Conservation (phyloP, 306 rosid species). For the Gleditsia sinensis region DNA sequence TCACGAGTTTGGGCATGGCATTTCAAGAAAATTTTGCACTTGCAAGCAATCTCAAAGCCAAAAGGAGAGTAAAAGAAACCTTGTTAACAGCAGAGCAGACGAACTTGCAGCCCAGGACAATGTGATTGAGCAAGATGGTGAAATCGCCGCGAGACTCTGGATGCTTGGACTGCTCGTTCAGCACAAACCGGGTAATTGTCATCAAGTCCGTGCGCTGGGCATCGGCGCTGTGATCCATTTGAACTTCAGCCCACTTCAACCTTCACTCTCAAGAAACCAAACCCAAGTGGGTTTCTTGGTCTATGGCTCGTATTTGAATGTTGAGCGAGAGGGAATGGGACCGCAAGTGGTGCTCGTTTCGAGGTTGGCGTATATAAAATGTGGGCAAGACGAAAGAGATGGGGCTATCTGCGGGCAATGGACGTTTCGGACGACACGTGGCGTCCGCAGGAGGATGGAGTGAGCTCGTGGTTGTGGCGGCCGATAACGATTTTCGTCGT, state of each 20-base stretch:
- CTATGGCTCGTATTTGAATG: background rate
- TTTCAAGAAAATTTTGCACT: background rate
- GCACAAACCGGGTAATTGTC: conserved; percentile 88
- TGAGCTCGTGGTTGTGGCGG: conserved; percentile 42
- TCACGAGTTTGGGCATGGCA: background rate
- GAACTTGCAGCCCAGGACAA: conserved; percentile 96
- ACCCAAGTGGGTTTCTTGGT: background rate
- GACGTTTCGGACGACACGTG: conserved; percentile 47
- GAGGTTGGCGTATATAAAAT: conserved; percentile 32
- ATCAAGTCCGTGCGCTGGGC: conserved; percentile 88
- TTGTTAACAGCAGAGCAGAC: conserved; percentile 90
- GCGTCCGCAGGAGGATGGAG: conserved; percentile 22
- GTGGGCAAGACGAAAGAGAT: conserved; percentile 5
- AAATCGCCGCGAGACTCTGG: conserved; percentile 96
- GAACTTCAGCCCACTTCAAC: background rate
- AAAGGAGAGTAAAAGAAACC: conserved; percentile 36
- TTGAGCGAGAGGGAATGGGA: background rate
- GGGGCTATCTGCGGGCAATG: conserved; percentile 37
- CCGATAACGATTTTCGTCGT: conserved; percentile 55
- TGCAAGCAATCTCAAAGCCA: background rate
- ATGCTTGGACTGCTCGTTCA: conserved; percentile 86
- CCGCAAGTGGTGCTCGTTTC: conserved; percentile 29
- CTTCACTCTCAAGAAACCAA: background rate
- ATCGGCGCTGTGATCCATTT: conserved; percentile 93
- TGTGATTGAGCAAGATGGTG: conserved; percentile 90